A percentile compares a stretch with the other conserved stretches of the same genome.
Conservation (phyloP, 73 alveolate species). For the Paramecium bursaria region DNA sequence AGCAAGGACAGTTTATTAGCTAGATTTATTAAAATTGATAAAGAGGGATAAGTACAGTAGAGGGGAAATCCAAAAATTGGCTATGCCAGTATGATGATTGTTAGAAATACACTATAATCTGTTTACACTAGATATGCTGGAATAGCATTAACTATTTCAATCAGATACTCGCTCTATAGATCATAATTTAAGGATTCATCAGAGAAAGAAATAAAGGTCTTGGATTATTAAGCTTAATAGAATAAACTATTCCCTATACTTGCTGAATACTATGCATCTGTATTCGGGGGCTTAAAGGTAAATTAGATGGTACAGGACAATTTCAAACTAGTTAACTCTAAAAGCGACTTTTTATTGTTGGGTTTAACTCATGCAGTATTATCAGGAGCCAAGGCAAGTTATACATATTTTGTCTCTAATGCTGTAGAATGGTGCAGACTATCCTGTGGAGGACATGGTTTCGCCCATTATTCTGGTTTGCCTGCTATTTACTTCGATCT, state of each 20-base stretch:
- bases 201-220: constrained; percentile 75
- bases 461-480: constrained; percentile 77
- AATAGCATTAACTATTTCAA: constrained; percentile 75
- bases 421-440: constrained; percentile 78
- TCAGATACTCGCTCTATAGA: constrained; percentile 84
- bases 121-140: constrained; percentile 61
- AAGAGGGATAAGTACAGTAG: constrained; percentile 75
- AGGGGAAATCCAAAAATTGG: constrained; percentile 74
- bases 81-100: constrained; percentile 75
- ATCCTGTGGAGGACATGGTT: constrained; percentile 95
- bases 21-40: constrained; percentile 79
- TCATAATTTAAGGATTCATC: constrained; percentile 76
- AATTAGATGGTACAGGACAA: constrained; percentile 52
- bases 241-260: constrained; percentile 76
- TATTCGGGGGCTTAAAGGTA: constrained; percentile 64
- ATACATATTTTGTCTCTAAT: constrained; percentile 71
- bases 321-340: constrained; percentile 69
- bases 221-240: constrained; percentile 86
- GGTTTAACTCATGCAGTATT: constrained; percentile 74
- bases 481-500: constrained; percentile 67
- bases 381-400: constrained; percentile 78
- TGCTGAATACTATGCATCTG: constrained; percentile 72
- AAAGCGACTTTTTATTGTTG: constrained; percentile 59
- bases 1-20: constrained; percentile 81
- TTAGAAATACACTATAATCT: constrained; percentile 64